Evolutionary conservation across 352 stramenopile species (phyloP), one percentile per base, ranked within the genome.

Genomic region (Globisporangium perplexum): DNA sequence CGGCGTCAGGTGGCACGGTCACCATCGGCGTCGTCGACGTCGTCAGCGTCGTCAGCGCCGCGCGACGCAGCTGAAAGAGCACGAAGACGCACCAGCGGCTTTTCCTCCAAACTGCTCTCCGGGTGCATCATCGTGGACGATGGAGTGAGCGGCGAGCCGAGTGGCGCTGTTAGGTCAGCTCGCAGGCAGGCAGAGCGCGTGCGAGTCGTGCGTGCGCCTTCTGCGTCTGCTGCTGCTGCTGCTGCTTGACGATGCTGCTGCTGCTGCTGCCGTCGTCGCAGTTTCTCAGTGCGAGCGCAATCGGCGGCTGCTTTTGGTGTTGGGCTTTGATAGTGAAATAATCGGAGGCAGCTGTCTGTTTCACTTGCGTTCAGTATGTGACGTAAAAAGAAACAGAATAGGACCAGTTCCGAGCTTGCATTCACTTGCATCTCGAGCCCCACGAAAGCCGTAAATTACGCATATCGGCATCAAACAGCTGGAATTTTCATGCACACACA

Each of bases 81-180:
- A n/a, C n/a, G n/a, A n/a, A n/a, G 28, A 35, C 23, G 38, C 41
- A 59, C 53, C 53, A 59, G 53, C 43, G 53, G 53, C 24, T 59
- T 59, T 24, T 59, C 53, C 44, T 59, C 53, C 43, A 59, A 24
- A 18, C 49, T 46, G 53, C 47, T 59, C 43, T 59, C 53, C 8
- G 53, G 42, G 24, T 59, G 53, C 53, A 59, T 59, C 53, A 59
- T 59, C 53, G 45, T 35, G 51, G 31, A n/a, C n/a, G n/a, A n/a
- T n/a, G n/a, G n/a, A n/a, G n/a, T n/a, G n/a, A n/a, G n/a, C n/a
- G n/a, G n/a, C n/a, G 12, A 7, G 28, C 7, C 8, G 20, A 28
- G 14, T 38, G 28, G 20, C 28, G 28, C 24, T 39, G 17, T 11
- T 30, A 14, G 46, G 26, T 42, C 18, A 28, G 17, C 18, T 39